Evolutionary conservation across 2,329 filamentous ascomycete genomes (phyloP).

Genomic region (Albophoma yamanashiensis): DNA sequence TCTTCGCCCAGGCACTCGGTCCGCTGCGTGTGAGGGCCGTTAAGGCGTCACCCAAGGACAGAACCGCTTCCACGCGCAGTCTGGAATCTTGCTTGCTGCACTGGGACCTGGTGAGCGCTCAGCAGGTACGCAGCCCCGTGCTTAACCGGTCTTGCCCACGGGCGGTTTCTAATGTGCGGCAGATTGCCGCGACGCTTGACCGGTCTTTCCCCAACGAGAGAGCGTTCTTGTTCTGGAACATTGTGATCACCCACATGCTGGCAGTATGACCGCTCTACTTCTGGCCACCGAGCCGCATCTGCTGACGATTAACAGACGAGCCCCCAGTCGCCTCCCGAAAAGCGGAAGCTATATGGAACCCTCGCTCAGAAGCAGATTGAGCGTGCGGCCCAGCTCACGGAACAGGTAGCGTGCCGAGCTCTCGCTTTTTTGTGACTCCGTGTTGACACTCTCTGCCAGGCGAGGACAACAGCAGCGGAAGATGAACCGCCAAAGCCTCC

Average conservation of each 20-base stretch:
- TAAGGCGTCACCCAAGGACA: conserved; percentile 41
- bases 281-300: not conserved
- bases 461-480: conserved; percentile 7
- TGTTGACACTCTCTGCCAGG: conserved; percentile 6
- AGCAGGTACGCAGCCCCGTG: conserved; percentile 30
- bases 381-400: conserved; percentile 33
- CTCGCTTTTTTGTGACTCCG: no score
- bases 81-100: conserved; percentile 42
- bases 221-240: conserved; percentile 43
- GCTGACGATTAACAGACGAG: conserved; percentile 25
- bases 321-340: conserved; percentile 33
- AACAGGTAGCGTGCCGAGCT: conserved; percentile 23
- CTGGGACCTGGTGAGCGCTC: conserved; percentile 45
- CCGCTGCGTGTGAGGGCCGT: conserved; percentile 37
- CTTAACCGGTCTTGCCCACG: not conserved
- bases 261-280: conserved; percentile 26
- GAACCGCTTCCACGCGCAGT: conserved; percentile 28
- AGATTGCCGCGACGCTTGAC: conserved; percentile 46
- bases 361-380: conserved; percentile 41
- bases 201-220: conserved; percentile 38
- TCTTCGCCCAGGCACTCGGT: conserved; percentile 38
- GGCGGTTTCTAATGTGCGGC: not conserved
- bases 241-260: conserved; percentile 40
- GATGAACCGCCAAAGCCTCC: conserved; percentile 11
- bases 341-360: conserved; percentile 40